These are phyloP conservation scores for Dryas octopetala DNA, from an alignment of 306 rosid species.

Conservation along the genomic window DNA sequence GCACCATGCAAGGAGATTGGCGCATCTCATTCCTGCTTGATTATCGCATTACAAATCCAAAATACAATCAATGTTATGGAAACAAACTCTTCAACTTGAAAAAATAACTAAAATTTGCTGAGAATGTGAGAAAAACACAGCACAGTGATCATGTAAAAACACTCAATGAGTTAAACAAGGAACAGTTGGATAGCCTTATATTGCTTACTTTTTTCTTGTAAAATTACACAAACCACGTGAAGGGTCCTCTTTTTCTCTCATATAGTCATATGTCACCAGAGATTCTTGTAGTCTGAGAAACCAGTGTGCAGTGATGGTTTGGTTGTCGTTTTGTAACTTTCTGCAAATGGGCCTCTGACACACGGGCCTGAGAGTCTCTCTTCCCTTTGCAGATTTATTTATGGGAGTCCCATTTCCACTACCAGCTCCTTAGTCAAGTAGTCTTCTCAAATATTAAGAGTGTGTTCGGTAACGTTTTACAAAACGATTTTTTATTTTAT, in stretches of 20 bases:
- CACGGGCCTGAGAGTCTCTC: background rate
- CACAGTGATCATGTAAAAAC: no score
- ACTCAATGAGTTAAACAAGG: no score
- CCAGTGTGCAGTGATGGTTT: constrained; percentile 1
- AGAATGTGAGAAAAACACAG: no score
- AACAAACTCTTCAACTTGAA: no score
- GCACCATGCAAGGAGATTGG: constrained; percentile 8
- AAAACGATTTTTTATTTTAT: no score
- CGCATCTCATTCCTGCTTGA: background rate
- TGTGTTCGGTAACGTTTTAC: no score
- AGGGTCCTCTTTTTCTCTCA: constrained; percentile 2
- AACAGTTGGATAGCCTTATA: no score
- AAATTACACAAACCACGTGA: background rate
- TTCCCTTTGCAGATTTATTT: constrained; percentile 22
- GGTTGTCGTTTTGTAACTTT: constrained; percentile 21
- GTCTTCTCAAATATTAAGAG: no score
- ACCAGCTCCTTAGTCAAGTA: background rate
- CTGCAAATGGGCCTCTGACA: constrained; percentile 25
- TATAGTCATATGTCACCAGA: background rate
- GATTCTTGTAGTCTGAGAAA: background rate
- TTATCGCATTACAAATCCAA: background rate
- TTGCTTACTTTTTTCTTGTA: background rate
- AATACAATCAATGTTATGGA: background rate
- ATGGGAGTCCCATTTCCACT: background rate
- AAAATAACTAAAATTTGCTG: no score